Conservation (phyloP, 1,284 basidiomycete species). For the Ustilago esculenta region DNA sequence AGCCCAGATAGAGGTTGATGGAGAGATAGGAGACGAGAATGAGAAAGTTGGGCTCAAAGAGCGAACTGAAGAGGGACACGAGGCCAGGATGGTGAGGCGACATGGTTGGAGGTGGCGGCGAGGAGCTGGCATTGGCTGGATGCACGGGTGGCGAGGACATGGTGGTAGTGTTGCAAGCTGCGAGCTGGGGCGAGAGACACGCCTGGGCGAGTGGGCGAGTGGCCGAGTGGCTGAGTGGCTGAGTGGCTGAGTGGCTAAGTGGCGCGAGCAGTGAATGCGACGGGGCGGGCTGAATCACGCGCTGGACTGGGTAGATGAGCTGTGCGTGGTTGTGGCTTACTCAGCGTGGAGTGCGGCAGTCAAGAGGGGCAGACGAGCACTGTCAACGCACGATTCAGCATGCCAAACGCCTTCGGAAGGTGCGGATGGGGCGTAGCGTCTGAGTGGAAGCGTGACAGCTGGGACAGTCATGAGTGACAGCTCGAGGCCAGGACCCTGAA, state of each 20-base stretch:
- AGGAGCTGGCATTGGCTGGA: background rate
- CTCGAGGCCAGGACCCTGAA: too few species aligned
- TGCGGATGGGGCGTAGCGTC: too few species aligned
- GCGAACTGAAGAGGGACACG: slow-evolving; percentile 26
- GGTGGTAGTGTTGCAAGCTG: slow-evolving; percentile 1
- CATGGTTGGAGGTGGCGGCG: slow-evolving; percentile 3
- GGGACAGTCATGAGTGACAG: too few species aligned
- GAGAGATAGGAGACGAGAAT: slow-evolving; percentile 46
- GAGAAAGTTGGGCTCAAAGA: slow-evolving; percentile 51
- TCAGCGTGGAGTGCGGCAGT: background rate
- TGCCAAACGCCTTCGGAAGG: too few species aligned
- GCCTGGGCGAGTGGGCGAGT: too few species aligned
- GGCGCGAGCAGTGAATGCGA: too few species aligned
- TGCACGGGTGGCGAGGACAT: slow-evolving; percentile 1
- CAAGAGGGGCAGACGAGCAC: too few species aligned
- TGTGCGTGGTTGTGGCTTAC: background rate
- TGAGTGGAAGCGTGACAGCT: too few species aligned
- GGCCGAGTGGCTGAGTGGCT: too few species aligned
- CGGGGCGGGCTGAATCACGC: too few species aligned
- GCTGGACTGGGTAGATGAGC: too few species aligned
- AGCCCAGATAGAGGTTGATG: slow-evolving; percentile 33
- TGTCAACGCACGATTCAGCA: background rate
- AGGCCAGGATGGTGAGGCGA: slow-evolving; percentile 25
- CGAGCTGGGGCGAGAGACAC: background rate
- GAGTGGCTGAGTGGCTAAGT: too few species aligned